Conservation (phyloP, 2,329 filamentous ascomycete genomes). For the Davidsoniella eucalypti region DNA sequence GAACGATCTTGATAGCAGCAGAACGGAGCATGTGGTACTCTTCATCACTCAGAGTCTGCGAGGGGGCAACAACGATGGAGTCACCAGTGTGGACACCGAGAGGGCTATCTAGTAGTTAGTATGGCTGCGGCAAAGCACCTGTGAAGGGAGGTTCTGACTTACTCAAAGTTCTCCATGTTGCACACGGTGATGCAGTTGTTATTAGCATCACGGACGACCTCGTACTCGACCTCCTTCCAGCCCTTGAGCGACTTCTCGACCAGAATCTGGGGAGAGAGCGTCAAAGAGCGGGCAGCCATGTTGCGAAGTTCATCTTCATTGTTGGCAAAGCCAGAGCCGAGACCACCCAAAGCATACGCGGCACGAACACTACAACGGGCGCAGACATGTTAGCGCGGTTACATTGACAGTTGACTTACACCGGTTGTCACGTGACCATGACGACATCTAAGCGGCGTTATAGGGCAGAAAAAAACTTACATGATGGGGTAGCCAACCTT, state of each 20-base stretch:
- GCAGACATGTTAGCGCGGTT: neutral
- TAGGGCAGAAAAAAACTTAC: conserved; percentile 8
- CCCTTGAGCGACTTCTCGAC: conserved; percentile 98
- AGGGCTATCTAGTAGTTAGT: conserved; percentile 65
- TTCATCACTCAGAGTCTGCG: conserved; percentile 92
- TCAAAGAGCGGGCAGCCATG: conserved; percentile 81
- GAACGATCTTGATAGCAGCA: conserved; percentile 94
- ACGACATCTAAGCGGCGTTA: neutral
- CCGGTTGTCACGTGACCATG: conserved; percentile 2
- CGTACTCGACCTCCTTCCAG: conserved; percentile 99
- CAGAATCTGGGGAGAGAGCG: conserved; percentile 85
- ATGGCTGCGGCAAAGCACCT: conserved; percentile 20
- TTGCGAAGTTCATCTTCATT: conserved; percentile 88
- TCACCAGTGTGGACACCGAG: conserved; percentile 96
- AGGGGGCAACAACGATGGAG: conserved; percentile 94
- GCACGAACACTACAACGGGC: conserved; percentile 48
- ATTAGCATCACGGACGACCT: conserved; percentile 88
- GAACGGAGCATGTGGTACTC: conserved; percentile 99
- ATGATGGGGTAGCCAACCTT: conserved; percentile 93
- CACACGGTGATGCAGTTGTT: conserved; percentile 99
- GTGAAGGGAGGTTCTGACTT: neutral
- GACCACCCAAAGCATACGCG: conserved; percentile 86
- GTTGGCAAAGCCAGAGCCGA: conserved; percentile 90
- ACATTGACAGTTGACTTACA: conserved; percentile 7
- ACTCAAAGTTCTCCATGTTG: conserved; percentile 25